Evolutionary conservation across 306 rosid genomes (phyloP).

Genomic region (Cicer chorassanicum): DNA sequence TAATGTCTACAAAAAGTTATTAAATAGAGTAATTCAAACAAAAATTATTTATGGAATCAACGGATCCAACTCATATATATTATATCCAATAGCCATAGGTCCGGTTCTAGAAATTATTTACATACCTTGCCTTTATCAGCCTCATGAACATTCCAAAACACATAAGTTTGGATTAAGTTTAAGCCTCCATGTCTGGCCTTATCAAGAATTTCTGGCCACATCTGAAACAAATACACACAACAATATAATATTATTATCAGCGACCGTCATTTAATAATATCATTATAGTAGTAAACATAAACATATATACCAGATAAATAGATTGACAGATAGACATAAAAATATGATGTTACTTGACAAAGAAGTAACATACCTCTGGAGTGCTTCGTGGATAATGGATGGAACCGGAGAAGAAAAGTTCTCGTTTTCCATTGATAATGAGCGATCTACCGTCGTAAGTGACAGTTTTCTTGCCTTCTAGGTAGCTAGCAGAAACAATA

Average conservation of each 20-base stretch:
- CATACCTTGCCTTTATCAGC: constrained; percentile 71
- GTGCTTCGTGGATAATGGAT: constrained; percentile 86
- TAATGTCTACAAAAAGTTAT: too few relatives aligned
- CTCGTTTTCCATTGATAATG: constrained; percentile 58
- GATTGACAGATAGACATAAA: background rate
- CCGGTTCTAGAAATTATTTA: background rate
- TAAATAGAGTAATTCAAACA: too few relatives aligned
- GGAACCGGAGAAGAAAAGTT: constrained; percentile 84
- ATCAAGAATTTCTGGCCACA: constrained; percentile 72
- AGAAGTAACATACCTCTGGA: constrained; percentile 56
- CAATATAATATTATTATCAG: background rate
- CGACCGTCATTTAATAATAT: background rate
- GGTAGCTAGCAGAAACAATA: constrained; percentile 7
- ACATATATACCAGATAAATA: background rate
- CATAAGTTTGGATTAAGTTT: constrained; percentile 81
- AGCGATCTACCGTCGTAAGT: constrained; percentile 53
- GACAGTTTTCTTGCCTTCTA: background rate
- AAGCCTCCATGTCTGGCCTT: constrained; percentile 82
- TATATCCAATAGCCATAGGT: background rate
- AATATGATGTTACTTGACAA: constrained; percentile 16
- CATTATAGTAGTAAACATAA: too few relatives aligned
- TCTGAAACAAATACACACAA: constrained; percentile 48
- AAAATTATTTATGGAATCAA: background rate
- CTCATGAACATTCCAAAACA: constrained; percentile 92
- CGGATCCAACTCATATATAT: background rate